Percentiles rank a stretch among this genome's conserved stretches.
phyloP scores from a whole-genome alignment of 2,329 filamentous ascomycete species.

The Clonostachys solani region DNA sequence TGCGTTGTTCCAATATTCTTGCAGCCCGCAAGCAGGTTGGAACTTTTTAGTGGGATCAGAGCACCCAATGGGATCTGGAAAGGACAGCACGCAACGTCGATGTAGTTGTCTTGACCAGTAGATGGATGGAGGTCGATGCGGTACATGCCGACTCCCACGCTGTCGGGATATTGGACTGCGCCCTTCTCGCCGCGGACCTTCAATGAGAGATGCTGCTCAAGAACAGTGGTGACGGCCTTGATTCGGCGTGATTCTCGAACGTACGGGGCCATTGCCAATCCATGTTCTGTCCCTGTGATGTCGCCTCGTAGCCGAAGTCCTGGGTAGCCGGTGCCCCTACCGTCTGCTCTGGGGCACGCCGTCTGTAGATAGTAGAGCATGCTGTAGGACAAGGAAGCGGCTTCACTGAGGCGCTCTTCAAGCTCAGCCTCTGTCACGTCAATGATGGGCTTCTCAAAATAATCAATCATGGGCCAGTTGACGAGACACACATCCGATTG shows the following conservation, averaged over 20 bases:
- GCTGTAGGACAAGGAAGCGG: conserved; percentile 15
- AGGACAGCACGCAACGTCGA: conserved; percentile 18
- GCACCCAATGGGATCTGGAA: conserved; percentile 17
- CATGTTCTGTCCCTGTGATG: conserved; percentile 16
- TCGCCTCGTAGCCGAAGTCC: conserved; percentile 16
- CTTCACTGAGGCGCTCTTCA: conserved; percentile 7
- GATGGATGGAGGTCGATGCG: conserved; percentile 19
- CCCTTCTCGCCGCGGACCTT: conserved; percentile 10
- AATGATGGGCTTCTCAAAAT: conserved; percentile 19
- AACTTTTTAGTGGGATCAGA: conserved; percentile 9
- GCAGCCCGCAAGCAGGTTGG: conserved; percentile 14
- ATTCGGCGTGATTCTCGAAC: conserved; percentile 17
- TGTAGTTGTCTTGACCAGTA: conserved; percentile 18
- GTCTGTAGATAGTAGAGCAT: conserved; percentile 19
- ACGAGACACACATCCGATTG: conserved; percentile 16
- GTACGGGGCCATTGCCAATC: conserved; percentile 18
- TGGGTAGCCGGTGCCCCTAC: conserved; percentile 12
- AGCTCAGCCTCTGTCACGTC: conserved; percentile 12
- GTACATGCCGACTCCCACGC: conserved; percentile 19
- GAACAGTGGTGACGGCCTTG: conserved; percentile 13
- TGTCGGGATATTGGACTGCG: conserved; percentile 14
- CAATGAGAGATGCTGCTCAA: conserved; percentile 17
- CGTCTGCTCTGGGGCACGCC: conserved; percentile 15
- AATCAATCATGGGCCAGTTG: conserved; percentile 22
- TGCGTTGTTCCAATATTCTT: conserved; percentile 20